A percentile compares a stretch with the other conserved stretches of the same genome.
phyloP scores from a whole-genome alignment of 495 filamentous ascomycete genomes.

The Arthonia radiata region DNA sequence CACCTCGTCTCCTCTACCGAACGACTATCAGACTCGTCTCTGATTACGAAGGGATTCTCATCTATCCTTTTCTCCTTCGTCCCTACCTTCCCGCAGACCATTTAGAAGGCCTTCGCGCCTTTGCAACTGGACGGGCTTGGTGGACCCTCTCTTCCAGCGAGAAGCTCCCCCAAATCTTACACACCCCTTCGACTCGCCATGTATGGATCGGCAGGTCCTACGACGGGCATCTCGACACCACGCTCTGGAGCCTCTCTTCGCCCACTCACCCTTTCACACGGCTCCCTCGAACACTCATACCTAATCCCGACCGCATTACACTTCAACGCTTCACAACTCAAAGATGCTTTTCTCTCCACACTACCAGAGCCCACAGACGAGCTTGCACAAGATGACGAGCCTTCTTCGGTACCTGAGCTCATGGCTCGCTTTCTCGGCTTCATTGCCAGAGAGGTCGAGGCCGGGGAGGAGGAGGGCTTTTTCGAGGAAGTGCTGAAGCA shows the following conservation, averaged over 20 bases:
- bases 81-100: constrained; percentile 10
- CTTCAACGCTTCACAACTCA: constrained; percentile 82
- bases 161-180: too few species aligned
- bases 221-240: constrained; percentile 88
- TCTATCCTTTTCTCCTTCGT: constrained; percentile 1
- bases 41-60: too few species aligned
- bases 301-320: constrained; percentile 83
- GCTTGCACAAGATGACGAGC: constrained; percentile 90
- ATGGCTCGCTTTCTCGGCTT: constrained; percentile 81
- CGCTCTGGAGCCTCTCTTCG: constrained; percentile 69
- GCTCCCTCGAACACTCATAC: constrained; percentile 83
- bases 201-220: constrained; percentile 74
- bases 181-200: too few species aligned
- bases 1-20: too few species aligned
- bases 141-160: too few species aligned
- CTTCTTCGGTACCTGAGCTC: constrained; percentile 73
- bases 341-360: constrained; percentile 60
- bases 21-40: too few species aligned
- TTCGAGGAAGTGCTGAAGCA: constrained; percentile 75
- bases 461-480: constrained; percentile 74
- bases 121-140: too few species aligned
- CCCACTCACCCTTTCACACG: constrained; percentile 70
- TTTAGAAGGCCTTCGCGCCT: too few species aligned
- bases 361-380: constrained; percentile 85
- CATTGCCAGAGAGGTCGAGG: constrained; percentile 61